Evolutionary conservation across 495 filamentous ascomycete genomes (phyloP).

Genomic region (Neurospora africana): DNA sequence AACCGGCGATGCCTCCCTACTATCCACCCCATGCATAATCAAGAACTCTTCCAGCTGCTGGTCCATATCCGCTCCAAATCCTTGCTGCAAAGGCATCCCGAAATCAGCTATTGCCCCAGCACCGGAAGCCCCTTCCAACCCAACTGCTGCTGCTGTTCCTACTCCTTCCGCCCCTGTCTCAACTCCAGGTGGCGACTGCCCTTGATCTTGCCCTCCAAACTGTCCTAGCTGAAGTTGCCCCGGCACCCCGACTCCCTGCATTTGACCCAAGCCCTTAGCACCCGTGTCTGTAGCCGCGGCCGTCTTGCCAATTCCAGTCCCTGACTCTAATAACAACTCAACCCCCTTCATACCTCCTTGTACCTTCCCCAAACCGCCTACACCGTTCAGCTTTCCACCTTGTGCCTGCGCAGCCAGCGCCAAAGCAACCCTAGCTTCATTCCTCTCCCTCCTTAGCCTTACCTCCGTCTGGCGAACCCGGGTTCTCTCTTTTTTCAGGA

Average conservation of each 20-base stretch:
- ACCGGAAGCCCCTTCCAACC: background rate
- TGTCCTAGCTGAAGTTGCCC: background rate
- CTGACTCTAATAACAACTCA: no score
- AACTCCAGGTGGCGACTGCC: background rate
- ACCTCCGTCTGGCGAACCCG: constrained; percentile 4
- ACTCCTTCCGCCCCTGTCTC: background rate
- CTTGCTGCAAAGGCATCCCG: background rate
- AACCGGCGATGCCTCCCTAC: background rate
- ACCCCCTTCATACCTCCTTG: no score
- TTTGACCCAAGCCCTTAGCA: background rate
- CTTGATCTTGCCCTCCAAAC: background rate
- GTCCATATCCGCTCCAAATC: background rate
- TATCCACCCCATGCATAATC: background rate
- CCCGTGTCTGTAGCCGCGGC: background rate
- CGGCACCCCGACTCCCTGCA: background rate
- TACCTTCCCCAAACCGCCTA: no score
- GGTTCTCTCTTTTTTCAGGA: constrained; percentile 6
- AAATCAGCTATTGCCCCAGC: background rate
- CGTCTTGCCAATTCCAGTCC: background rate
- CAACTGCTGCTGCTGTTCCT: background rate
- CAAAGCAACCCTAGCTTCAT: constrained; percentile 11
- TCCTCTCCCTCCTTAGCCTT: constrained; percentile 17
- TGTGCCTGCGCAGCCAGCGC: background rate
- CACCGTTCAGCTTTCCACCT: background rate
- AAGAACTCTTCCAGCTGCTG: background rate